Evolutionary conservation across 2,329 filamentous ascomycete genomes (phyloP).

Genomic region (Colletotrichum graminicola): DNA sequence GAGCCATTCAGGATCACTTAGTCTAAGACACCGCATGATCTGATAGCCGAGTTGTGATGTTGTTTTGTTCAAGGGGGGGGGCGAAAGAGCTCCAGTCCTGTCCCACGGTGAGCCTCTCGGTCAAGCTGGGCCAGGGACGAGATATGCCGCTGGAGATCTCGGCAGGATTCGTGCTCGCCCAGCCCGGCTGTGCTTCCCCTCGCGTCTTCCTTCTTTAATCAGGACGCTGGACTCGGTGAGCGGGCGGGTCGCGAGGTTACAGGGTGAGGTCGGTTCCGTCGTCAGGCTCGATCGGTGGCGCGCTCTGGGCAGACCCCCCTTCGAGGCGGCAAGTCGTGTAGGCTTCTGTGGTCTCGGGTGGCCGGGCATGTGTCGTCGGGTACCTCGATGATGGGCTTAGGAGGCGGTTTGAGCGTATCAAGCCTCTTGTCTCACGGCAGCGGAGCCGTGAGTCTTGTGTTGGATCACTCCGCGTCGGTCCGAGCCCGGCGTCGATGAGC

Average conservation of each 20-base stretch:
- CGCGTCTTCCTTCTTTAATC: constrained; percentile 3
- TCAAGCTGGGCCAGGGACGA: constrained; percentile 3
- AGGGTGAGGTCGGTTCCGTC: constrained; percentile 2
- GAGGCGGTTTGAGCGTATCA: not conserved
- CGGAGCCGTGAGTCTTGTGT: not conserved
- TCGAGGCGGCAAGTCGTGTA: not conserved
- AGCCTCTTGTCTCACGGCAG: constrained; percentile 16
- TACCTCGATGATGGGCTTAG: not conserved
- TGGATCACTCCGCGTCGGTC: constrained; percentile 6
- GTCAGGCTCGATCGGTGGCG: constrained; percentile 1
- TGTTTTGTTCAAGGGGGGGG: constrained; percentile 5
- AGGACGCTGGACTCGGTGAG: not conserved
- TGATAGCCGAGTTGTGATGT: constrained; percentile 23
- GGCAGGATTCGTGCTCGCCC: not conserved
- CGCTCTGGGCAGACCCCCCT: not conserved
- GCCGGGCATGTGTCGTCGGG: not conserved
- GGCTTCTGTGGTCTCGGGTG: not conserved
- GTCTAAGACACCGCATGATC: constrained; percentile 32
- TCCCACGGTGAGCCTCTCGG: constrained; percentile 6
- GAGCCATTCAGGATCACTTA: constrained; percentile 18
- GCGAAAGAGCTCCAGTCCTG: constrained; percentile 2
- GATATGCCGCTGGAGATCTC: not conserved
- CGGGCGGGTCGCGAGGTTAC: constrained; percentile 5
- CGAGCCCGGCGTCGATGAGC: not conserved
- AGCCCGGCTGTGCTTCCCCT: not conserved